Percentiles rank a stretch among this genome's conserved stretches.
Conservation (phyloP, 208 protist genomes). For the Leishmania amazonensis region DNA sequence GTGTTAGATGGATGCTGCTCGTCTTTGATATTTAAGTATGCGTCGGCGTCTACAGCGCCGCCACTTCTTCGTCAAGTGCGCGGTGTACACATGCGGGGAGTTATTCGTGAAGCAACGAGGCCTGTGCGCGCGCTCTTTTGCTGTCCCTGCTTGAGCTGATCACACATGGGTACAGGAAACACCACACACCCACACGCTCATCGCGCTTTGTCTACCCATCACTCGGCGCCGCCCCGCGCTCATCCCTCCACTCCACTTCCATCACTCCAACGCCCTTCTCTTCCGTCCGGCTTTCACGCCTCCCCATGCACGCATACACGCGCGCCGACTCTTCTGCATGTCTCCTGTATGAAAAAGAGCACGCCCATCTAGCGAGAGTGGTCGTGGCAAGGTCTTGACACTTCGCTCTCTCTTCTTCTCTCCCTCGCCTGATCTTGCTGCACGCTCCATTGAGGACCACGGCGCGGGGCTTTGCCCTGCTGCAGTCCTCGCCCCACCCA, state of each 20-base stretch:
- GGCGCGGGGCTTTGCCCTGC: neutral
- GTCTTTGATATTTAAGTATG: neutral
- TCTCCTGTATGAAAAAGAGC: neutral
- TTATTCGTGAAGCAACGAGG: neutral
- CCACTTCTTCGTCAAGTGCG: neutral
- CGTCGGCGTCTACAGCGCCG: neutral
- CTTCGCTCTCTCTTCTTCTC: neutral
- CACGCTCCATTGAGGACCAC: neutral
- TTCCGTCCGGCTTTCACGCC: neutral
- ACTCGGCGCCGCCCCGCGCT: neutral
- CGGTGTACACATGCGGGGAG: neutral
- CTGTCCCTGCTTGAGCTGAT: neutral
- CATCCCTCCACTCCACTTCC: neutral
- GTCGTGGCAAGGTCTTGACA: neutral
- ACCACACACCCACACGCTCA: neutral
- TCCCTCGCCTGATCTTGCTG: neutral
- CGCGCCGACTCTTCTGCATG: neutral
- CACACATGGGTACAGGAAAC: neutral
- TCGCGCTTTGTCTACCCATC: neutral
- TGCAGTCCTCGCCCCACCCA: neutral
- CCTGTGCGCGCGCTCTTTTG: too few relatives aligned
- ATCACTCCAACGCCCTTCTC: neutral
- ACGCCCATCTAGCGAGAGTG: neutral
- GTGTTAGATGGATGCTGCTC: neutral
- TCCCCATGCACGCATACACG: neutral